phyloP scores from a whole-genome alignment of 768 basidiomycete genomes.

The Sporobolomyces roseus region DNA sequence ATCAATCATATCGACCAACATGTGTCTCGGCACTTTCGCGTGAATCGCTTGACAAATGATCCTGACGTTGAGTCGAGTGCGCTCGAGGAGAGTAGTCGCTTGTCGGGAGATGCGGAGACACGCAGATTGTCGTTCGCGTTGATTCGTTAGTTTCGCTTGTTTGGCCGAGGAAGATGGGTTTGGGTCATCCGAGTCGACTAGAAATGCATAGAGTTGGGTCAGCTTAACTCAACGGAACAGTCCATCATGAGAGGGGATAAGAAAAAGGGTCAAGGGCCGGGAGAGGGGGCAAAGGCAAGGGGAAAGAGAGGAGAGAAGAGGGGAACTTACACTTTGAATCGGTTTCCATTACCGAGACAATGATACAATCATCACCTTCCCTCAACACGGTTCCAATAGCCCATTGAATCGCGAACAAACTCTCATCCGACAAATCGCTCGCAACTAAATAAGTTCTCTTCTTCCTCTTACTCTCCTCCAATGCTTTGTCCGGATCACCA shows the following conservation, averaged over 20 bases:
- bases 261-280: no score
- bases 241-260: no score
- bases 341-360: slow-evolving; percentile 88
- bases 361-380: slow-evolving; percentile 65
- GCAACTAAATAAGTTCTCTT: slow-evolving; percentile 76
- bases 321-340: slow-evolving; percentile 70
- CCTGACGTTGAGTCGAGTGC: slow-evolving; percentile 79
- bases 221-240: no score
- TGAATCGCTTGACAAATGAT: slow-evolving; percentile 94
- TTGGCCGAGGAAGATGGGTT: slow-evolving; percentile 47
- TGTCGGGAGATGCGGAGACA: slow-evolving; percentile 83
- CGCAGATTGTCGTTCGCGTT: slow-evolving; percentile 66
- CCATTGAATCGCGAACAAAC: slow-evolving; percentile 93
- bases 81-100: slow-evolving; percentile 79
- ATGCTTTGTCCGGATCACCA: slow-evolving; percentile 49
- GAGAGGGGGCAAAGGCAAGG: no score
- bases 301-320: background rate
- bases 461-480: slow-evolving; percentile 51
- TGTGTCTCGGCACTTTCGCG: slow-evolving; percentile 59
- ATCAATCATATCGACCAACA: slow-evolving; percentile 47
- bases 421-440: slow-evolving; percentile 91
- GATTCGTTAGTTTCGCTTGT: slow-evolving; percentile 70
- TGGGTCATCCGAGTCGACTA: slow-evolving; percentile 42
- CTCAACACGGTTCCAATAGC: slow-evolving; percentile 45
- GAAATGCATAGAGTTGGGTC: no score